Conservation (phyloP, 768 basidiomycete species). For the Hypholoma fasciculare region DNA sequence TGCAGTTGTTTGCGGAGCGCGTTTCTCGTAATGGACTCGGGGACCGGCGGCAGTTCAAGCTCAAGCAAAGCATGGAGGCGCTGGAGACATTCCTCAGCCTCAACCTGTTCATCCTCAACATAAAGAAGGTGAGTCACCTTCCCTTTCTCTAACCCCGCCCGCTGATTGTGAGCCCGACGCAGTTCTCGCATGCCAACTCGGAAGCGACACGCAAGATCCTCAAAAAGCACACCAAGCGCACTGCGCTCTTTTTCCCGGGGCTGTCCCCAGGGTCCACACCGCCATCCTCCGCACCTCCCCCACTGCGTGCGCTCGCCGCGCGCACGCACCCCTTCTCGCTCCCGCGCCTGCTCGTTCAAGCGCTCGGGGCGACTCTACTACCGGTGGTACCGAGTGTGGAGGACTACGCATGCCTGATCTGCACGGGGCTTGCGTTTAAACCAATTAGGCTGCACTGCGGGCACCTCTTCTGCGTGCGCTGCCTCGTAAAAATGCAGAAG, state of each 20-base stretch:
- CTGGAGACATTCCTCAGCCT: slow-evolving; percentile 73
- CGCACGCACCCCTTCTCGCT: slow-evolving; percentile 24
- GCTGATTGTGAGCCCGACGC: neutral
- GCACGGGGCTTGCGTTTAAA: slow-evolving; percentile 89
- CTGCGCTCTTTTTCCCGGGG: slow-evolving; percentile 68
- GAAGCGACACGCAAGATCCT: slow-evolving; percentile 92
- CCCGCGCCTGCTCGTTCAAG: slow-evolving; percentile 64
- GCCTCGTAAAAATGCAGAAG: slow-evolving; percentile 92
- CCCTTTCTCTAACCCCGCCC: neutral
- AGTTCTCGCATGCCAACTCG: slow-evolving; percentile 83
- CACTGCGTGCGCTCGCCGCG: slow-evolving; percentile 17
- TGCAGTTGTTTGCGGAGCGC: slow-evolving; percentile 62
- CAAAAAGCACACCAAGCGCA: slow-evolving; percentile 93
- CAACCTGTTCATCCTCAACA: slow-evolving; percentile 75
- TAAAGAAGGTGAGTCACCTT: slow-evolving; percentile 65
- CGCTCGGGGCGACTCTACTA: slow-evolving; percentile 78
- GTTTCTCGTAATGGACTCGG: slow-evolving; percentile 57
- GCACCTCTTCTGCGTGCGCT: slow-evolving; percentile 78
- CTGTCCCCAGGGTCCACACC: slow-evolving; percentile 17
- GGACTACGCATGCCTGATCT: slow-evolving; percentile 87
- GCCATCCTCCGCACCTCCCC: slow-evolving; percentile 17
- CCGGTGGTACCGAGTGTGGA: slow-evolving; percentile 80
- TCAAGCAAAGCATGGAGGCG: slow-evolving; percentile 55
- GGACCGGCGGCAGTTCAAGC: slow-evolving; percentile 52
- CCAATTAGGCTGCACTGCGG: slow-evolving; percentile 82